Evolutionary conservation across 225 moss, liverwort and hornwort species (phyloP), one percentile per base, ranked within the genome.

Genomic region (Bryum argenteum): DNA sequence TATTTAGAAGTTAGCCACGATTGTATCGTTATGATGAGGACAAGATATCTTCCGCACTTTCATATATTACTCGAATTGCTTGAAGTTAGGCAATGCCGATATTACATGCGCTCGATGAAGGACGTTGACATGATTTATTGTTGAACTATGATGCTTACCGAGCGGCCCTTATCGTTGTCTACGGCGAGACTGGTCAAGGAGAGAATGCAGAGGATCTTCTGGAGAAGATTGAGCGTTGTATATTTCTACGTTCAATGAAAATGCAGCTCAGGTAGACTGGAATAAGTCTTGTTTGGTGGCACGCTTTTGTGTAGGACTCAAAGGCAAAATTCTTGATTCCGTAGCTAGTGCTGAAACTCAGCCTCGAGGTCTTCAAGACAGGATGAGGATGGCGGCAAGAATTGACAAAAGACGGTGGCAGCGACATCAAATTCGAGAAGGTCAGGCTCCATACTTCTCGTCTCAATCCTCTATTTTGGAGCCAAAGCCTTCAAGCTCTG

Each of bases 11-110:
- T 26, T 2, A 26, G 26, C 26, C 26, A 4, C 26, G 4, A 2
- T 26, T 4, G 2, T 26, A 26, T 4, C 26, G 26, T 26, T 26
- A 26, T 26, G 6, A 19, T 40, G 40, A 10, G 2, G 40, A 61
- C 10, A 40, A 61, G 6, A 61, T 61, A n/a, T 5, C 1, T 0
- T 40, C 18, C 8, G 11, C 61, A 10, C 6, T 61, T 0, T 61
- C 11, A 2, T n/a, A 40, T 0, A 16, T 61, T 1, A 40, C 3
- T 18, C 0, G 6, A 6, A 3, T 10, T 0, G 1, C 6, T 9
- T 10, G 39, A n/a, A 61, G 7, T 38, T 61, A 10, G 19, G 6
- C 61, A 10, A 61, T 61, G 11, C 1, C 40, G 0, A 38, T 61
- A 10, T 9, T 26, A 26, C 26, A 26, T 2, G 26, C 26, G 26